phyloP scores from a whole-genome alignment of 2,329 filamentous ascomycete species.

The Pseudocercospora vitis region DNA sequence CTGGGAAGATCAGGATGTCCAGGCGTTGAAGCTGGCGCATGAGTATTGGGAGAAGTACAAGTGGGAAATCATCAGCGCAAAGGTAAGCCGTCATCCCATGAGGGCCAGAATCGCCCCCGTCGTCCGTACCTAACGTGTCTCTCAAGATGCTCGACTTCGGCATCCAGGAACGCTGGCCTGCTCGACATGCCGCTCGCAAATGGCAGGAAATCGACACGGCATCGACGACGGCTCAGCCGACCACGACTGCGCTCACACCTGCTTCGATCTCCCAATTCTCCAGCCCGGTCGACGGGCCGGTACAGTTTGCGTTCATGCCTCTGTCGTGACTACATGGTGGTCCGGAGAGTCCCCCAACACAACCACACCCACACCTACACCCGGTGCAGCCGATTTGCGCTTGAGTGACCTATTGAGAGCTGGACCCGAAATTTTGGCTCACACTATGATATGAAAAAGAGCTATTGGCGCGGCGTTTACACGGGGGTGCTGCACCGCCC shows the following conservation, averaged over 20 bases:
- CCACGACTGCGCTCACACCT: constrained; percentile 26
- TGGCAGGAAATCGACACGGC: constrained; percentile 48
- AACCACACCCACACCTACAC: neutral
- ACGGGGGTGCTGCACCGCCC: too few relatives aligned
- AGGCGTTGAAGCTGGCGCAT: constrained; percentile 51
- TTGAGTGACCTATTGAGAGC: neutral
- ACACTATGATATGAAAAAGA: too few relatives aligned
- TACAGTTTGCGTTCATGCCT: constrained; percentile 35
- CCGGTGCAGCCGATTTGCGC: neutral
- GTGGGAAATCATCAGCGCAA: constrained; percentile 55
- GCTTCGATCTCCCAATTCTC: constrained; percentile 33
- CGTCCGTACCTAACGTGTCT: too few relatives aligned
- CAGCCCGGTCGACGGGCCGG: constrained; percentile 31
- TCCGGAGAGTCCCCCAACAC: constrained; percentile 4
- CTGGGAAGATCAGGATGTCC: constrained; percentile 54
- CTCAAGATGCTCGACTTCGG: constrained; percentile 54
- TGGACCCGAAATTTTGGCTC: too few relatives aligned
- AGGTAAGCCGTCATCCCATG: constrained; percentile 44
- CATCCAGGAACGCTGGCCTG: constrained; percentile 52
- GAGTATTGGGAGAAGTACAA: constrained; percentile 56
- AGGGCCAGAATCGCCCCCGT: too few relatives aligned
- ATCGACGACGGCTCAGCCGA: constrained; percentile 29
- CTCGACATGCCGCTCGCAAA: constrained; percentile 52
- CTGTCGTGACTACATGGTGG: constrained; percentile 32
- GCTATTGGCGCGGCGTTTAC: too few relatives aligned